Conservation (phyloP, 768 basidiomycete genomes). For the Vararia minispora region DNA sequence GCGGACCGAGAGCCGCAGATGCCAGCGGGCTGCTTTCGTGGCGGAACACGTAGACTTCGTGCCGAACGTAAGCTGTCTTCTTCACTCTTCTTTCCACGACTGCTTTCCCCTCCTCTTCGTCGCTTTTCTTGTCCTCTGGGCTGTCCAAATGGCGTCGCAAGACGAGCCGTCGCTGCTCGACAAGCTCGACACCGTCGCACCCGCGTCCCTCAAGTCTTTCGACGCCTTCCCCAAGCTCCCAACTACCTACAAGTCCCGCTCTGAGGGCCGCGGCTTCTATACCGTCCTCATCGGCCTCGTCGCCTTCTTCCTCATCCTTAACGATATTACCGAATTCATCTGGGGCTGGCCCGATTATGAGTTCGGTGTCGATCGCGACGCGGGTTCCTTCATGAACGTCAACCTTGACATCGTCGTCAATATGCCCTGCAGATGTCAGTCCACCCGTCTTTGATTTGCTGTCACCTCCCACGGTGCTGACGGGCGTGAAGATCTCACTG, state of each 20-base stretch:
- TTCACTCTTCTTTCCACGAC: neutral
- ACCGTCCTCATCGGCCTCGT: constrained; percentile 57
- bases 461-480: neutral
- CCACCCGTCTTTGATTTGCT: neutral
- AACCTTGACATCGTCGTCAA: constrained; percentile 91
- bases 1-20: too few relatives aligned
- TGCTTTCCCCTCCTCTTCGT: constrained; percentile 74
- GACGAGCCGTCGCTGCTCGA: constrained; percentile 12
- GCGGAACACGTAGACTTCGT: too few relatives aligned
- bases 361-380: constrained; percentile 72
- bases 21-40: too few relatives aligned
- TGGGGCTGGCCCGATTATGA: constrained; percentile 91
- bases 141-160: constrained; percentile 37
- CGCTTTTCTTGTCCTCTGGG: constrained; percentile 41
- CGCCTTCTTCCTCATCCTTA: constrained; percentile 66
- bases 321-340: constrained; percentile 83
- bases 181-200: constrained; percentile 19
- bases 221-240: constrained; percentile 30
- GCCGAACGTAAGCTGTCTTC: too few relatives aligned
- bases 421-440: constrained; percentile 88
- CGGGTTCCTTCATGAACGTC: constrained; percentile 56
- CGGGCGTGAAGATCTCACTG: constrained; percentile 60
- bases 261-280: constrained; percentile 11
- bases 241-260: constrained; percentile 24
- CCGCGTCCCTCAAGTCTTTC: constrained; percentile 21